Evolutionary conservation across 2,329 filamentous ascomycete species (phyloP).

Genomic region (Clonostachys byssicola): DNA sequence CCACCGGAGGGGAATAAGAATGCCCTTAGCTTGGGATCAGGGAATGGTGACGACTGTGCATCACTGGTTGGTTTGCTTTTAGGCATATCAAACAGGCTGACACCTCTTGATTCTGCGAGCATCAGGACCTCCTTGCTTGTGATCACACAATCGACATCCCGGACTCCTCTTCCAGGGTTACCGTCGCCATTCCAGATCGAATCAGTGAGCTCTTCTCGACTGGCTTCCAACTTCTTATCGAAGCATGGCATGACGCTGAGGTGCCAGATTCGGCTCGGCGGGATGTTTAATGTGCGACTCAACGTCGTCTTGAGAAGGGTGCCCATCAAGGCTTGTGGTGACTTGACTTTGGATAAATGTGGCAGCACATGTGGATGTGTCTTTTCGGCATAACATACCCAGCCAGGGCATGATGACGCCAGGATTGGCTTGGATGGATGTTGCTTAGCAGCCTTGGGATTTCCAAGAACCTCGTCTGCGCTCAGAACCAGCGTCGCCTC

Average conservation of each 20-base stretch:
- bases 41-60: conserved; percentile 58
- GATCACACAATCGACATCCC: conserved; percentile 97
- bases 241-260: conserved; percentile 97
- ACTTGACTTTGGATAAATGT: conserved; percentile 87
- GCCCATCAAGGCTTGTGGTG: conserved; percentile 86
- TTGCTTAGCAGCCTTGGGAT: conserved; percentile 3
- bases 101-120: conserved; percentile 74
- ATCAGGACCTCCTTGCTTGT: conserved; percentile 93
- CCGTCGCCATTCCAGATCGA: conserved; percentile 60
- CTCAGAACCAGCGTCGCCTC: conserved; percentile 80
- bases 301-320: conserved; percentile 86
- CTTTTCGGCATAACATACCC: conserved; percentile 99
- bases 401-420: conserved; percentile 89
- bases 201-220: conserved; percentile 86
- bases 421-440: conserved; percentile 57
- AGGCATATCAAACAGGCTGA: conserved; percentile 73
- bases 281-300: conserved; percentile 65
- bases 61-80: conserved; percentile 23
- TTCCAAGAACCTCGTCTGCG: conserved; percentile 62
- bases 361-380: conserved; percentile 91
- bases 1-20: conserved; percentile 67
- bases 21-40: conserved; percentile 62
- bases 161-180: conserved; percentile 50
- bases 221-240: conserved; percentile 97
- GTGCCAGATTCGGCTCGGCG: conserved; percentile 85